These are phyloP conservation scores for Lentinula novae-zelandiae DNA, from an alignment of 1,284 basidiomycete genomes.

Conservation along the genomic window DNA sequence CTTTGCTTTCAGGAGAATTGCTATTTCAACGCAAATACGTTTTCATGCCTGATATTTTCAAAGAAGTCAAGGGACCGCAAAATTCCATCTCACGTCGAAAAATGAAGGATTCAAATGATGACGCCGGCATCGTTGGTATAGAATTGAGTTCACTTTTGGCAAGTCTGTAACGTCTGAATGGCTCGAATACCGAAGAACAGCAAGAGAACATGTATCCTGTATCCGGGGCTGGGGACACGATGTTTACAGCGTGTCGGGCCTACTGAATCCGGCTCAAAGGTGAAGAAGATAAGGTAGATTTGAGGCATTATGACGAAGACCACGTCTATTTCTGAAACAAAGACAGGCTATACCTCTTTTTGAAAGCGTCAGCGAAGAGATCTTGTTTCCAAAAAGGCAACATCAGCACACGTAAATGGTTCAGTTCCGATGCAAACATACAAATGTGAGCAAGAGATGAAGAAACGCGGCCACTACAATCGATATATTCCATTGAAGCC, in stretches of 20 bases:
- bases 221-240: slow-evolving; percentile 65
- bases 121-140: not conserved
- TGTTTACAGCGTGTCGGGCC: slow-evolving; percentile 52
- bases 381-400: slow-evolving; percentile 15
- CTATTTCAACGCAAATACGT: slow-evolving; percentile 11
- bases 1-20: slow-evolving; percentile 13
- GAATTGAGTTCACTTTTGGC: slow-evolving; percentile 42
- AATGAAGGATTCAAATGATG: slow-evolving; percentile 6
- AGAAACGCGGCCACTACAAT: not conserved
- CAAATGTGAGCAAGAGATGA: slow-evolving; percentile 4
- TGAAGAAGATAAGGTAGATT: slow-evolving; percentile 46
- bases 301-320: slow-evolving; percentile 10
- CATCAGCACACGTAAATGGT: slow-evolving; percentile 1
- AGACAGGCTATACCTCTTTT: not conserved
- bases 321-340: not conserved
- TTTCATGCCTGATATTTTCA: slow-evolving; percentile 17
- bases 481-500: slow-evolving; percentile 22
- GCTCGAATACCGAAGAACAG: slow-evolving; percentile 36
- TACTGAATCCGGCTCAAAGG: slow-evolving; percentile 54
- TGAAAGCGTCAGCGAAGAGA: not conserved
- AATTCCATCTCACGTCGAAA: slow-evolving; percentile 22
- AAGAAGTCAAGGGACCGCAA: slow-evolving; percentile 30
- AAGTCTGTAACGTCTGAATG: slow-evolving; percentile 48
- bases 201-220: slow-evolving; percentile 49
- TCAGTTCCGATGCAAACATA: not conserved